A percentile compares a stretch with the other conserved stretches of the same genome.
Evolutionary conservation across 352 stramenopile species (phyloP).

Genomic region (Globisporangium abappressorium): DNA sequence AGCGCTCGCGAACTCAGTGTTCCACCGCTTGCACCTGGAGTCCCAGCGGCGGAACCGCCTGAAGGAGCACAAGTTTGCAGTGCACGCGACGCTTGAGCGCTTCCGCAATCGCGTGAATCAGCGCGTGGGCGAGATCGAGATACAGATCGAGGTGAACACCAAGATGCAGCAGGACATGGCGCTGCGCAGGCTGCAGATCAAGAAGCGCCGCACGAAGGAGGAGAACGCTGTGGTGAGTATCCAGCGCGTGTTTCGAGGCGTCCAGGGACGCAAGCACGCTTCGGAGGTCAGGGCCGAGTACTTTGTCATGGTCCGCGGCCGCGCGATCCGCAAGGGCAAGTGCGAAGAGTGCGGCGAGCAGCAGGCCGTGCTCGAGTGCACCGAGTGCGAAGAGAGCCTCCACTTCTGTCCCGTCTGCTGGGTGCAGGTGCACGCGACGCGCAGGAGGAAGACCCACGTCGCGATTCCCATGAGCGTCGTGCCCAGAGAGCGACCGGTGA

Average conservation of each 20-base stretch:
- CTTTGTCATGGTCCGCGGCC: conserved; percentile 68
- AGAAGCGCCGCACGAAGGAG: conserved; percentile 34
- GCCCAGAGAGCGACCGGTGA: not conserved
- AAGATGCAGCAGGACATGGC: conserved; percentile 35
- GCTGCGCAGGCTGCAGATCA: conserved; percentile 25
- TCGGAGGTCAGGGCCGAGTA: conserved; percentile 50
- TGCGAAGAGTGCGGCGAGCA: conserved; percentile 76
- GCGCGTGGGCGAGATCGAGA: conserved; percentile 42
- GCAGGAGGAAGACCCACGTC: conserved; percentile 50
- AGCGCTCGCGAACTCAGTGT: conserved; percentile 42
- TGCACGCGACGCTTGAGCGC: conserved; percentile 15
- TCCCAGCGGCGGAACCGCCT: conserved; percentile 13
- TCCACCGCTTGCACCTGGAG: conserved; percentile 35
- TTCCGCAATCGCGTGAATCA: conserved; percentile 39
- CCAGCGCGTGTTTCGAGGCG: conserved; percentile 49
- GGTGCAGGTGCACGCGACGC: conserved; percentile 68
- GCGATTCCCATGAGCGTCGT: conserved; percentile 49
- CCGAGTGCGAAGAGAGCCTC: conserved; percentile 59
- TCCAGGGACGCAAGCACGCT: conserved; percentile 34
- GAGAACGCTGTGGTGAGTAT: conserved; percentile 40
- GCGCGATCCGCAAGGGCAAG: conserved; percentile 59
- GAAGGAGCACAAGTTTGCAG: conserved; percentile 22
- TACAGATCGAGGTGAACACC: conserved; percentile 58
- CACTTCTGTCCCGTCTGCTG: conserved; percentile 77
- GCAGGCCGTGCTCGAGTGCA: conserved; percentile 59